Evolutionary conservation across 2,329 filamentous ascomycete genomes (phyloP), one percentile per base, ranked within the genome.

Genomic region (Aspergillus glaucus): DNA sequence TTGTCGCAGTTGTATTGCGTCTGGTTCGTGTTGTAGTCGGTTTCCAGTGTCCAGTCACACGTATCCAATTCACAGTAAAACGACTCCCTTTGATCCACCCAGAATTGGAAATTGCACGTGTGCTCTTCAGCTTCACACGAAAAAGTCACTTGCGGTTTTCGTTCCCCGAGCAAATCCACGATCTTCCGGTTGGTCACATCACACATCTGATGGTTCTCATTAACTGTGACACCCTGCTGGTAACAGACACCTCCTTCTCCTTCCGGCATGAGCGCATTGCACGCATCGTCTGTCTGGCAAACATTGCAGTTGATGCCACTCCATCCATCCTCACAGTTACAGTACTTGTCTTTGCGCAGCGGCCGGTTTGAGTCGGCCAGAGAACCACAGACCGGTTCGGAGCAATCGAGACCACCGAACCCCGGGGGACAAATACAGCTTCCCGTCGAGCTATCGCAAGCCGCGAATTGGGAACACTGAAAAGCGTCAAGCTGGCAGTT

Each of bases 261-360:
- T 12, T 85, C 83, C 3, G 88, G 88, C 84, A 95, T 95, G 70
- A 98, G 75, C 30, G 88, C 84, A 65, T 93, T 82, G 64, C 93
- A 98, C 14, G 87, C 91, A 57, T 86, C 76, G 66, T 97, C 79
- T 3, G 84, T 82, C 52, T 86, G 84, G 71, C 93, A 98, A 49
- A 98, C 88, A 62, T 93, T 98, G 80, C 93, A 98, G 75, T 98
- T 98, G 73, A 98, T 92, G 55, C 93, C 93, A 37, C 81, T 81
- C 93, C 93, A 98, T 48, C 93, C 93, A 34, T 95, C 87, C 63
- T 91, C 86, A 69, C 93, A 98, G 39, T 89, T 75, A 72, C 93
- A 98, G 37, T 77, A 74, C 50, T 83, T 78, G 54, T 81, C 83
- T 46, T 82, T 74, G 63, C 93, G 82, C 64, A 88, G 84, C 19